Percentiles rank a stretch among this genome's conserved stretches.
phyloP scores from a whole-genome alignment of 106 monocot species.

The Amphibolis antarctica region DNA sequence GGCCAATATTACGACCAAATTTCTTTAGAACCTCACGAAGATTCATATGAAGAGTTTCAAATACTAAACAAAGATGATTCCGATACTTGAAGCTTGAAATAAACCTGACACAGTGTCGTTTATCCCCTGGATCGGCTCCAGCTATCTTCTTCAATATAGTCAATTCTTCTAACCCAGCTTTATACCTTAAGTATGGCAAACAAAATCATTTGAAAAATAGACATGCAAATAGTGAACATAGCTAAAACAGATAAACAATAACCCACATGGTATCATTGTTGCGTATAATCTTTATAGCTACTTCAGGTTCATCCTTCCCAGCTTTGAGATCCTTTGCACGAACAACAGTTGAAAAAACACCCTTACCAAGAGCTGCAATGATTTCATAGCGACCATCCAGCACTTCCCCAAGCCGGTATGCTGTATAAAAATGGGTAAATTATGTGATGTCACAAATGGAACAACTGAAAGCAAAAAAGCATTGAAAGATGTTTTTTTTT shows the following conservation, averaged over 20 bases:
- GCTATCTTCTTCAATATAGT: constrained; percentile 72
- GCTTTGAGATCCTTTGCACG: constrained; percentile 95
- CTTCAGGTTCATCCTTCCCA: constrained; percentile 68
- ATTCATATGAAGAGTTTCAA: constrained; percentile 99
- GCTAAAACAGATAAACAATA: not conserved
- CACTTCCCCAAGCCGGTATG: constrained; percentile 81
- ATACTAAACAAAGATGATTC: constrained; percentile 99
- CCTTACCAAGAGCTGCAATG: constrained; percentile 91
- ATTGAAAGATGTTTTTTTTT: not conserved
- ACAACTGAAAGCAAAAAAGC: not conserved
- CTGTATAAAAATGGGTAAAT: constrained; percentile 20
- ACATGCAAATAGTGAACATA: not conserved
- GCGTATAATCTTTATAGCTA: constrained; percentile 97
- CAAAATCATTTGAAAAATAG: not conserved
- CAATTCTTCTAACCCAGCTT: constrained; percentile 79
- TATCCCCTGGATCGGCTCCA: constrained; percentile 86
- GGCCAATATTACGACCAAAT: constrained; percentile 99
- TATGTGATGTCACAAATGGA: not conserved
- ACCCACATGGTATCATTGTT: constrained; percentile 94
- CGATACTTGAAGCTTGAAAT: constrained; percentile 98
- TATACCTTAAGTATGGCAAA: constrained; percentile 62
- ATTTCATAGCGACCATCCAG: constrained; percentile 98
- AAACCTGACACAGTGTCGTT: constrained; percentile 95
- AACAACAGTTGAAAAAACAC: constrained; percentile 97
- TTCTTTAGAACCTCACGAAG: constrained; percentile 99